phyloP scores from a whole-genome alignment of 306 rosid species.

The Citrullus colocynthis region DNA sequence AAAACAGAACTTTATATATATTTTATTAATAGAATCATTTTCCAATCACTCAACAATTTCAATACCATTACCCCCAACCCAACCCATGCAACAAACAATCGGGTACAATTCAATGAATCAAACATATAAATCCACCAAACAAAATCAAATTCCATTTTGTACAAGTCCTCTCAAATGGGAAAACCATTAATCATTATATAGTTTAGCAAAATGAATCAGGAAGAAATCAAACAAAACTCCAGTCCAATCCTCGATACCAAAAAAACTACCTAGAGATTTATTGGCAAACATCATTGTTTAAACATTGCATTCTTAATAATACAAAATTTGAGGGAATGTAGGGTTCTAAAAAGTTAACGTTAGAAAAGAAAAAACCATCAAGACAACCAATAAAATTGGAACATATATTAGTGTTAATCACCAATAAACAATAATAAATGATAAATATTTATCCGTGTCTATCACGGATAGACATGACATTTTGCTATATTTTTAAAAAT shows the following conservation, averaged over 20 bases:
- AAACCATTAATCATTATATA: background rate
- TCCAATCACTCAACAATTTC: background rate
- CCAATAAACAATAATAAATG: no score
- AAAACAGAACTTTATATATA: no score
- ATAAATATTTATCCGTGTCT: no score
- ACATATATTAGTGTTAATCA: no score
- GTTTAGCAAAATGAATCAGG: background rate
- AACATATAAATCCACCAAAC: background rate
- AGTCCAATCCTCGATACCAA: background rate
- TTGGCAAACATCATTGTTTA: background rate
- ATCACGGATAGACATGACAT: no score
- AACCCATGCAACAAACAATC: background rate
- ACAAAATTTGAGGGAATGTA: background rate
- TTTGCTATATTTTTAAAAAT: no score
- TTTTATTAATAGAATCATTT: background rate
- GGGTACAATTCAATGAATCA: background rate
- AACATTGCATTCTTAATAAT: background rate
- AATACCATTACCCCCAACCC: background rate
- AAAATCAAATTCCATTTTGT: background rate
- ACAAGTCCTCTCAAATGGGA: background rate
- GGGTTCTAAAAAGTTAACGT: background rate
- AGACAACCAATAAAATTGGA: background rate
- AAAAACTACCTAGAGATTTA: background rate
- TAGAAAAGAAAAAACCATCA: background rate
- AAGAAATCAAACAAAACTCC: background rate